phyloP scores from a whole-genome alignment of 257 asterid species.

The Solanum appendiculatum region DNA sequence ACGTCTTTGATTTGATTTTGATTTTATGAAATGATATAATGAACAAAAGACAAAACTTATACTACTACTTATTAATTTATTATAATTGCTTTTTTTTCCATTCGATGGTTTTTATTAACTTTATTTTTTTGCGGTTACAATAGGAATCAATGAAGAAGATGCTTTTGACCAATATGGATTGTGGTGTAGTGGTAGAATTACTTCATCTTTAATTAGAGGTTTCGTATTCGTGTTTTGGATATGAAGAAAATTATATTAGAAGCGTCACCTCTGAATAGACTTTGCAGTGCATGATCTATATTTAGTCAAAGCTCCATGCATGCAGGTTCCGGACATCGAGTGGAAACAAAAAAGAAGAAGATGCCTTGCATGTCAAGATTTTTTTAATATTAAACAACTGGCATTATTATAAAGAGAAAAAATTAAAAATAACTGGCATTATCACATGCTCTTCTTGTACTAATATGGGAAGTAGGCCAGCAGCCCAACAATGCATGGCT shows the following conservation, averaged over 20 bases:
- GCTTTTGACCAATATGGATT: neutral
- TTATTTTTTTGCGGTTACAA: neutral
- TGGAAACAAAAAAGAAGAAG: too few species aligned
- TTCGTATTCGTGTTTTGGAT: accelerated
- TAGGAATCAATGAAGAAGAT: neutral
- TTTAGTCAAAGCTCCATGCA: too few species aligned
- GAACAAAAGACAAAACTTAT: neutral
- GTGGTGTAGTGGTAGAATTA: accelerated
- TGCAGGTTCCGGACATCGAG: too few species aligned
- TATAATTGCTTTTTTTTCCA: neutral
- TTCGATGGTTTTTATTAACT: neutral
- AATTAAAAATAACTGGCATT: neutral
- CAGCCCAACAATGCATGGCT: neutral
- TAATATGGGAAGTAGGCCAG: neutral
- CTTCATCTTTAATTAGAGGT: too few species aligned
- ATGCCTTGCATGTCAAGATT: neutral
- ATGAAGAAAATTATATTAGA: accelerated
- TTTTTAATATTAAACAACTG: neutral
- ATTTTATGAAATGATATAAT: neutral
- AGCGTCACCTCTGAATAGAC: too few species aligned
- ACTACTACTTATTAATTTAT: neutral
- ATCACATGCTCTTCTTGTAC: neutral
- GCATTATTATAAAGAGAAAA: neutral
- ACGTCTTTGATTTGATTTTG: neutral
- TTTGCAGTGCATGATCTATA: too few species aligned